Evolutionary conservation across 495 filamentous ascomycete genomes (phyloP).

Genomic region (Collariella sp.): DNA sequence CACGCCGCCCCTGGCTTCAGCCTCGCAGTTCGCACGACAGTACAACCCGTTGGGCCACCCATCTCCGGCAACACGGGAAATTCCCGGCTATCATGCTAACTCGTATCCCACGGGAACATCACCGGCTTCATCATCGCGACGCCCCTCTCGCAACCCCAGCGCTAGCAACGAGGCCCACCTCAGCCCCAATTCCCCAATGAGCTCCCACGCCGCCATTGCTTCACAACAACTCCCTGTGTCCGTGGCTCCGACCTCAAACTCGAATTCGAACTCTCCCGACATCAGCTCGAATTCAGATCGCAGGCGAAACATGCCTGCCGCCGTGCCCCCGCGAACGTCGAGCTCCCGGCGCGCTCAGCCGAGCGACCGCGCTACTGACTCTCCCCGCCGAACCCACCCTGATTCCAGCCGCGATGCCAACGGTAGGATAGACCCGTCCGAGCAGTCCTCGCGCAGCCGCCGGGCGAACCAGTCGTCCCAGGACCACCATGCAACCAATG

Average conservation of each 20-base stretch:
- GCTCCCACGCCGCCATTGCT: slow-evolving; percentile 38
- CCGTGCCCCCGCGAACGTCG: slow-evolving; percentile 55
- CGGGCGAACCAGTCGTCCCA: slow-evolving; percentile 37
- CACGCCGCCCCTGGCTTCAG: slow-evolving; percentile 37
- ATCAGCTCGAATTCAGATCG: slow-evolving; percentile 34
- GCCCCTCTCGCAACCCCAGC: slow-evolving; percentile 44
- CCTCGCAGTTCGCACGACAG: slow-evolving; percentile 40
- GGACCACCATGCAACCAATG: slow-evolving; percentile 32
- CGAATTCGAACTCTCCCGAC: slow-evolving; percentile 33
- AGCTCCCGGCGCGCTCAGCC: slow-evolving; percentile 37
- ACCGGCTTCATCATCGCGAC: slow-evolving; percentile 34
- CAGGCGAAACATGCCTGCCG: slow-evolving; percentile 37
- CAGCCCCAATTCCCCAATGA: slow-evolving; percentile 40
- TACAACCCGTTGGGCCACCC: slow-evolving; percentile 33
- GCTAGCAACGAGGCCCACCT: slow-evolving; percentile 45
- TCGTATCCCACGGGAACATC: slow-evolving; percentile 30
- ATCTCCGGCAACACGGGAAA: slow-evolving; percentile 36
- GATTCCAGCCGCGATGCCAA: slow-evolving; percentile 31
- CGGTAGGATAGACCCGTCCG: slow-evolving; percentile 24
- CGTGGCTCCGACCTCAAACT: slow-evolving; percentile 33
- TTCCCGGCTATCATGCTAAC: slow-evolving; percentile 34
- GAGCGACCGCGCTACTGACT: slow-evolving; percentile 35
- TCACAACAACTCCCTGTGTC: slow-evolving; percentile 42
- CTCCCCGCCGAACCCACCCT: slow-evolving; percentile 30
- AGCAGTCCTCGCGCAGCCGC: slow-evolving; percentile 43